Percentiles rank a stretch among this genome's conserved stretches.
phyloP scores from a whole-genome alignment of 2,329 filamentous ascomycete genomes.

The Colletotrichum sidae region DNA sequence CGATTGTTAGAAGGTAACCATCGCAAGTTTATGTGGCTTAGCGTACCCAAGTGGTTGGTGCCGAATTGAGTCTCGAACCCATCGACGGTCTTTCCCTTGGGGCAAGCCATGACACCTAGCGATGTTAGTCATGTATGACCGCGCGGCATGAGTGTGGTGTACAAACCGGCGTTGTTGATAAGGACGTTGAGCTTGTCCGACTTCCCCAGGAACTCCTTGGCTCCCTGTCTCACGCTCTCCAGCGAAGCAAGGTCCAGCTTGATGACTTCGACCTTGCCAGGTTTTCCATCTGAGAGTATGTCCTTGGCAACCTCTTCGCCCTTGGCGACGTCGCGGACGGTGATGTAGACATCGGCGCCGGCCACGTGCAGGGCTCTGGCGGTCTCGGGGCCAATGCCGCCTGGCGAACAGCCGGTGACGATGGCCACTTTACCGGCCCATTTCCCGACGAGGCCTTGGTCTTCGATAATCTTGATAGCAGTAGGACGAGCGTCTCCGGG shows the following conservation, averaged over 20 bases:
- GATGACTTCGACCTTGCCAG: slow-evolving; percentile 46
- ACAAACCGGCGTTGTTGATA: slow-evolving; percentile 42
- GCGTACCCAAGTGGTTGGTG: slow-evolving; percentile 59
- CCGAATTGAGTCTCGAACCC: slow-evolving; percentile 57
- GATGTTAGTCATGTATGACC: not conserved
- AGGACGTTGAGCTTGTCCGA: slow-evolving; percentile 38
- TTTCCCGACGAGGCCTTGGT: slow-evolving; percentile 36
- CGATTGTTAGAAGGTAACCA: not conserved
- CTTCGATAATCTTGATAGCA: slow-evolving; percentile 36
- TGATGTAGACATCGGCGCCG: slow-evolving; percentile 34
- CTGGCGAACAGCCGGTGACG: slow-evolving; percentile 52
- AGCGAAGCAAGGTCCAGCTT: slow-evolving; percentile 47
- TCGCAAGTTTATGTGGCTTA: not conserved
- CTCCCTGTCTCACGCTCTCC: slow-evolving; percentile 44
- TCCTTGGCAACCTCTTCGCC: slow-evolving; percentile 30
- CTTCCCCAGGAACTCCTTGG: slow-evolving; percentile 37
- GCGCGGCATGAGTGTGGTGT: rapidly evolving
- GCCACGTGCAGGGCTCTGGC: slow-evolving; percentile 40
- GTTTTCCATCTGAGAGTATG: slow-evolving; percentile 34
- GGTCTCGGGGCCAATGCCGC: slow-evolving; percentile 57
- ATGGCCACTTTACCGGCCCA: slow-evolving; percentile 31
- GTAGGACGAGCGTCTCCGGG: slow-evolving; percentile 39
- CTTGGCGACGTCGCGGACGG: slow-evolving; percentile 27
- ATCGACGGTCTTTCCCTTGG: slow-evolving; percentile 39
- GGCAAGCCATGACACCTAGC: slow-evolving; percentile 28